phyloP scores from a whole-genome alignment of 1,284 basidiomycete genomes.

The Ceratobasidium sp. region DNA sequence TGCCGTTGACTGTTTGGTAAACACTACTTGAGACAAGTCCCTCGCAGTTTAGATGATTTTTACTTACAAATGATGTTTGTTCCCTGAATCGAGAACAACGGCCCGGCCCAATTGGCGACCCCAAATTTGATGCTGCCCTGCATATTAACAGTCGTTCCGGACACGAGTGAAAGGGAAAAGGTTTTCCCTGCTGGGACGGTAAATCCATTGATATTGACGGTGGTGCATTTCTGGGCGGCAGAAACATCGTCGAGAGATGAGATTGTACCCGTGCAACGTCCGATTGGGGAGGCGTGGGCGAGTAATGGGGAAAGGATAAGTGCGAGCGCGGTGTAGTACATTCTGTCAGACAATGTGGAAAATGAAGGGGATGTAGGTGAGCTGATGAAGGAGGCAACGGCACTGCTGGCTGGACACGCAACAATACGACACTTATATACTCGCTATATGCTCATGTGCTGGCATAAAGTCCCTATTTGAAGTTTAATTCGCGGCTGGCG shows the following conservation, averaged over 20 bases:
- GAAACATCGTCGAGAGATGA: constrained; percentile 41
- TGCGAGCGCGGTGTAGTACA: neutral
- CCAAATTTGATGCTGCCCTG: constrained; percentile 60
- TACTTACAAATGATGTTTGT: constrained; percentile 53
- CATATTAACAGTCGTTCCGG: constrained; percentile 57
- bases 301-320: neutral
- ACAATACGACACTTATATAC: no score
- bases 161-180: constrained; percentile 52
- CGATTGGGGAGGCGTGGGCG: constrained; percentile 4
- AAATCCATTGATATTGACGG: constrained; percentile 42
- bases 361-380: no score
- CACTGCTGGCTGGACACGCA: no score
- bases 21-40: neutral
- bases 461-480: no score
- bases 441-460: no score
- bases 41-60: neutral
- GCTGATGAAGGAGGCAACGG: no score
- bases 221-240: constrained; percentile 43
- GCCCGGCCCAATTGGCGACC: constrained; percentile 54
- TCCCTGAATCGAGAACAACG: constrained; percentile 53
- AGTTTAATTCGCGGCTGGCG: no score
- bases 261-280: constrained; percentile 44
- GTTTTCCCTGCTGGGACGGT: constrained; percentile 53
- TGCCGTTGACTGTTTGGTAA: constrained; percentile 54
- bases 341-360: no score